These are phyloP conservation scores for Scheffersomyces insectosa DNA, from an alignment of 1,139 yeast genomes.

Conservation along the genomic window DNA sequence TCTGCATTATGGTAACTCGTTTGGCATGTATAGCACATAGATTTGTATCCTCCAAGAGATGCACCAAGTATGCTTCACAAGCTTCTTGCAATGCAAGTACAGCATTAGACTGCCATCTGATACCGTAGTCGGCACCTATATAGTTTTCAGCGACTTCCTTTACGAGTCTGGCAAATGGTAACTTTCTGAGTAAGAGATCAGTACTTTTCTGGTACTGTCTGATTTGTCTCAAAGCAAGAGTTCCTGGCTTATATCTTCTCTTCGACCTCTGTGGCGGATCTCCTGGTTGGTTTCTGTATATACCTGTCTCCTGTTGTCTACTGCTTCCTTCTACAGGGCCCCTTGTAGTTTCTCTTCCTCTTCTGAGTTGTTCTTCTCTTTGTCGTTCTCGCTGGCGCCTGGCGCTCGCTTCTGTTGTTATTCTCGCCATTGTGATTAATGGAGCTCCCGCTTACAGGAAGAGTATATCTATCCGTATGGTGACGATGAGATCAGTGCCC, in stretches of 20 bases:
- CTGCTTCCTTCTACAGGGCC: slow-evolving; percentile 2
- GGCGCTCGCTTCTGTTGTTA: too few relatives aligned
- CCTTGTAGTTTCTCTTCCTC: background rate
- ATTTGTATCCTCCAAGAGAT: slow-evolving; percentile 86
- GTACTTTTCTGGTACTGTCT: slow-evolving; percentile 76
- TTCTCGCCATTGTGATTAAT: too few relatives aligned
- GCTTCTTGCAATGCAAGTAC: slow-evolving; percentile 90
- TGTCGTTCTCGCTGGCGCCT: slow-evolving; percentile 1
- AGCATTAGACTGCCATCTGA: slow-evolving; percentile 91
- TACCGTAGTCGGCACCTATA: slow-evolving; percentile 55
- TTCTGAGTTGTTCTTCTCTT: background rate
- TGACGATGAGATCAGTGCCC: too few relatives aligned
- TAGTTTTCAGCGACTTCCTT: slow-evolving; percentile 79
- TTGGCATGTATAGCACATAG: slow-evolving; percentile 91
- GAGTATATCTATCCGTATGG: too few relatives aligned
- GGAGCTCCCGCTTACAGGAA: too few relatives aligned
- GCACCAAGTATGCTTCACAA: slow-evolving; percentile 84
- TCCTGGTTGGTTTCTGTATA: slow-evolving; percentile 45
- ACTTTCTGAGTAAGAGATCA: slow-evolving; percentile 72
- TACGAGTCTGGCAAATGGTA: slow-evolving; percentile 88
- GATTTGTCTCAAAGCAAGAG: slow-evolving; percentile 75
- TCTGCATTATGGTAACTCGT: slow-evolving; percentile 91
- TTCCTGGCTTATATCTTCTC: slow-evolving; percentile 70
- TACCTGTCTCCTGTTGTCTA: slow-evolving; percentile 31
- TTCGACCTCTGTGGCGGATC: slow-evolving; percentile 31